Evolutionary conservation across 805 yeast genomes (phyloP), one percentile per base, ranked within the genome.

Genomic region (Teunomyces stri): DNA sequence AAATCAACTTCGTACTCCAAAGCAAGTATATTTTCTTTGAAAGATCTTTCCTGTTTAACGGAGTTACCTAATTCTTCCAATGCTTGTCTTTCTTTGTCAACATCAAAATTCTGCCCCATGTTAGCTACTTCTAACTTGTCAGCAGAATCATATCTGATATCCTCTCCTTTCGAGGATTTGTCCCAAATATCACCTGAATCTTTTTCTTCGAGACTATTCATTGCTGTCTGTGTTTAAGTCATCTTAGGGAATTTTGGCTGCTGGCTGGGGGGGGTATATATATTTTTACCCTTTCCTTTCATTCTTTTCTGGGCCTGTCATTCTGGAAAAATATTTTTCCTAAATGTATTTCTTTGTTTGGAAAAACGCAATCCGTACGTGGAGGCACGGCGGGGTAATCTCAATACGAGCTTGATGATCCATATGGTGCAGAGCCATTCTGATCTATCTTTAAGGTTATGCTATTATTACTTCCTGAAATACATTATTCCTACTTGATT

Each of bases 1-100:
- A 80, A 80, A 50, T 73, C 53, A 7, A 74, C 56, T 43, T 69
- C 63, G 50, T 64, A 56, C 43, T 74, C 79, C 7, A 72, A 53
- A 5, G 60, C 52, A 28, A 62, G 56, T 43, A 76, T 27, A 37
- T 72, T 68, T 52, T 70, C 73, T 59, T 69, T 64, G 39, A 68
- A 64, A 0, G 75, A 56, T 43, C 64, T 67, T 31, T 66, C 57
- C 2, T 46, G 46, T 42, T 65, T 58, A 18, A 60, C 58, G 28
- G 66, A 62, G 18, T 56, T 54, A n/a, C 72, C 68, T 47, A 64
- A 48, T 10, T 46, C 43, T 44, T 69, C 76, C 44, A 65, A 58
- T 43, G 64, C 65, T 16, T 53, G 65, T 46, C 70, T 68, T 45
- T 68, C 68, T 20, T 57, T 58, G 42, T 67, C 72, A 39, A 72